A percentile compares a stretch with the other conserved stretches of the same genome.
Evolutionary conservation across 164 flowering plant genomes (phyloP).

Genomic region (Paratinospora sagittata): DNA sequence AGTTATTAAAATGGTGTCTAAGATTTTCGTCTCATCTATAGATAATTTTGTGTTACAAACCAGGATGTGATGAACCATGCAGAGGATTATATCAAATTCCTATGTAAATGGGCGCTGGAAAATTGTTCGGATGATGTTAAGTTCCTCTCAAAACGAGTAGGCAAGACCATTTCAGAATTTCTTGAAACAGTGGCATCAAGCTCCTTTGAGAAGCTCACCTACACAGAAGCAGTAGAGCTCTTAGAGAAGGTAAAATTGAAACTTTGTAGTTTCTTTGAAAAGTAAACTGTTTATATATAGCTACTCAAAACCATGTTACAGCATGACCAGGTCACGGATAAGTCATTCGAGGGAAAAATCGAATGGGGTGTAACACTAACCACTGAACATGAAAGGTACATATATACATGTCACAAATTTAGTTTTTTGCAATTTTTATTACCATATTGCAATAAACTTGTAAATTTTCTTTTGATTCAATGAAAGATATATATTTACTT

Average conservation of each 20-base stretch:
- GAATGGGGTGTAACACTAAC: conserved; percentile 60
- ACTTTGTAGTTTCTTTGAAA: background rate
- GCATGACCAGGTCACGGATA: conserved; percentile 40
- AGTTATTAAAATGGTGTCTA: background rate
- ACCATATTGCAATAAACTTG: background rate
- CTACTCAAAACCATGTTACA: background rate
- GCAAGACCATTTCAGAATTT: conserved; percentile 33
- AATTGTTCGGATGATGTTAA: conserved; percentile 55
- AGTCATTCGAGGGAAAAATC: conserved; percentile 34
- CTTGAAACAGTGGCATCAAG: conserved; percentile 41
- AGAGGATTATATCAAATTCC: conserved; percentile 60
- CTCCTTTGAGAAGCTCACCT: conserved; percentile 53
- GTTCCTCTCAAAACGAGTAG: conserved; percentile 50
- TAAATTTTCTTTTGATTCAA: background rate
- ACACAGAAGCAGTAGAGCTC: conserved; percentile 57
- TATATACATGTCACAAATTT: background rate
- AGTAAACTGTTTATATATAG: background rate
- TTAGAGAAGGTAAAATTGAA: conserved; percentile 44
- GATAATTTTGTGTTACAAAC: conserved; percentile 8
- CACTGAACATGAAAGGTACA: conserved; percentile 74
- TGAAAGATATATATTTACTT: background rate
- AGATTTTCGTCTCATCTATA: background rate
- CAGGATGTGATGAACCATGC: conserved; percentile 80
- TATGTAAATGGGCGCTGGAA: conserved; percentile 61
- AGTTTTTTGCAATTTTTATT: background rate